Conservation (phyloP, 208 protist species). For the Naegleria fowleri region DNA sequence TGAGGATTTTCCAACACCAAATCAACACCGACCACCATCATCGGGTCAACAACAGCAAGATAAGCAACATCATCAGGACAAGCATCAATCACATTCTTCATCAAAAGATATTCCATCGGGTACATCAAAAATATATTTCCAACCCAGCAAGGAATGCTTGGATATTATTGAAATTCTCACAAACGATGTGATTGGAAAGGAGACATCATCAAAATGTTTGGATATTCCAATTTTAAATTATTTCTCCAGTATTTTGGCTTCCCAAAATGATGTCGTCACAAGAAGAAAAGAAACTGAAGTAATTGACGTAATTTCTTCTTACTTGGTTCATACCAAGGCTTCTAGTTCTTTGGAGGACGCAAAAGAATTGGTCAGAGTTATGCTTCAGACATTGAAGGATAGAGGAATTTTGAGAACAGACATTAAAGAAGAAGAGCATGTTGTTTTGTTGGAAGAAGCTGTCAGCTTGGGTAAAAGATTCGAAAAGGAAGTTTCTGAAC, state of each 20-base stretch:
- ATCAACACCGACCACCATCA: background rate
- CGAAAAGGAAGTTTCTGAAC: background rate
- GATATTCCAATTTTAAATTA: slow-evolving; percentile 9
- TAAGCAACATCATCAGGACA: background rate
- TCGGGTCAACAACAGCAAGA: background rate
- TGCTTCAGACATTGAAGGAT: background rate
- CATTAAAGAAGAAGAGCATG: background rate
- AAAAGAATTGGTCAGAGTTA: background rate
- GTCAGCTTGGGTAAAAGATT: background rate
- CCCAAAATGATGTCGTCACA: background rate
- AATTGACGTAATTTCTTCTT: background rate
- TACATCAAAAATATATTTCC: background rate
- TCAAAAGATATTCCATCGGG: background rate
- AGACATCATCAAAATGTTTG: background rate
- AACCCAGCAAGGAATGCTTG: background rate
- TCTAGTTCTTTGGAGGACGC: background rate
- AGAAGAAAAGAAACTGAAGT: background rate
- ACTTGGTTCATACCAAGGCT: background rate
- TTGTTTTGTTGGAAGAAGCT: background rate
- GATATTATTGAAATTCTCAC: background rate
- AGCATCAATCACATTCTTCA: background rate
- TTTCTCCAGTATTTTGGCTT: background rate
- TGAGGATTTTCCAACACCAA: too few species aligned
- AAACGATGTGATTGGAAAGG: background rate
- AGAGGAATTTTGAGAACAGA: background rate